Conservation (phyloP, 805 yeast genomes). For the Kuraishia molischiana region DNA sequence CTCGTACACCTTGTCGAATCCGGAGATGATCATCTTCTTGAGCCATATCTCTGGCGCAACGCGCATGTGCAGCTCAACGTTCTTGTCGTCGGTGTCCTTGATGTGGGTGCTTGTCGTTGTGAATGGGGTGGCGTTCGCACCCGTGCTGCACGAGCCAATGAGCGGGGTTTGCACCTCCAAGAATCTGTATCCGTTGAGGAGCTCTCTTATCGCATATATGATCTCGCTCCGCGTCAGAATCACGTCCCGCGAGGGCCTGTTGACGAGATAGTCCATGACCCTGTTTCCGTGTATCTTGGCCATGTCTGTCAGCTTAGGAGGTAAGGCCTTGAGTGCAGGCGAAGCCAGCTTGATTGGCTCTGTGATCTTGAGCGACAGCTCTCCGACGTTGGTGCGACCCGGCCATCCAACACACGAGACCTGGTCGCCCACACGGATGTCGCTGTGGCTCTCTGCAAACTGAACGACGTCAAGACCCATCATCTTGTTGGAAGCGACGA, state of each 20-base stretch:
- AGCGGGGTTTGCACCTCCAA: conserved; percentile 88
- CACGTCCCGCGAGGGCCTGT: conserved; percentile 35
- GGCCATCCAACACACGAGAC: conserved; percentile 61
- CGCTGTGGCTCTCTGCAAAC: conserved; percentile 27
- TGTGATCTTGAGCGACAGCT: conserved; percentile 56
- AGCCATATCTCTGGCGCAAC: conserved; percentile 97
- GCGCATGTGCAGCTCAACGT: conserved; percentile 44
- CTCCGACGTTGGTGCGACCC: conserved; percentile 69
- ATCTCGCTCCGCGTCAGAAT: conserved; percentile 45
- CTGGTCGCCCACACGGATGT: conserved; percentile 63
- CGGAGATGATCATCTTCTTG: conserved; percentile 72
- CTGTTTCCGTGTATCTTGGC: conserved; percentile 55
- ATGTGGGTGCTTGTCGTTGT: conserved; percentile 33
- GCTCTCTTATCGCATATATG: conserved; percentile 44
- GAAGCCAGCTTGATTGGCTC: conserved; percentile 43
- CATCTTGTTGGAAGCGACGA: conserved; percentile 46
- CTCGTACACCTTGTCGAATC: conserved; percentile 81
- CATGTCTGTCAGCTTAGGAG: conserved; percentile 48
- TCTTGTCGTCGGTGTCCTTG: conserved; percentile 15
- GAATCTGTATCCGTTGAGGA: conserved; percentile 45
- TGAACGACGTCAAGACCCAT: conserved; percentile 30
- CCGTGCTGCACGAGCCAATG: conserved; percentile 54
- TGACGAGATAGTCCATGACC: conserved; percentile 65
- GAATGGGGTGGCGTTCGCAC: conserved; percentile 92
- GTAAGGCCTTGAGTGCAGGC: conserved; percentile 64